Conservation (phyloP, 495 filamentous ascomycete species). For the Penicillium pancosmium region DNA sequence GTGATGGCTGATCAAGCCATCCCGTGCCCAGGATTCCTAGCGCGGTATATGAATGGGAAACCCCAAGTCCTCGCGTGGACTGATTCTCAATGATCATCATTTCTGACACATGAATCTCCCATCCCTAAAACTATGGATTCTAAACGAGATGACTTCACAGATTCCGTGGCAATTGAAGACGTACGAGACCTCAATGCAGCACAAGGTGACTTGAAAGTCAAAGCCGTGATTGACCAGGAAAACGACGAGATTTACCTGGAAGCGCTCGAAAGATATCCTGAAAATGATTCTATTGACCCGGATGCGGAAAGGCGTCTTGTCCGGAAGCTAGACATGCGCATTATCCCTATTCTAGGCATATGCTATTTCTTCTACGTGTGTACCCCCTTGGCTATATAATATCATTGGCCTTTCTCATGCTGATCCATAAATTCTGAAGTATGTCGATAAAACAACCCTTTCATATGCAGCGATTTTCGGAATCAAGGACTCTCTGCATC, state of each 20-base stretch:
- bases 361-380: constrained; percentile 54
- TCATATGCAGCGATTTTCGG: constrained; percentile 61
- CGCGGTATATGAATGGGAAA: too few species aligned
- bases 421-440: background rate
- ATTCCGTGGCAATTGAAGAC: background rate
- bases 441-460: constrained; percentile 56
- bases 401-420: background rate
- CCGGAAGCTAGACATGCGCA: constrained; percentile 49
- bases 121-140: background rate
- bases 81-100: too few species aligned
- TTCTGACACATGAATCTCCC: background rate
- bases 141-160: background rate
- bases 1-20: too few species aligned
- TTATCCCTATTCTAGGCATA: constrained; percentile 44
- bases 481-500: constrained; percentile 47
- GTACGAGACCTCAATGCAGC: background rate
- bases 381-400: background rate
- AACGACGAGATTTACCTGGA: background rate
- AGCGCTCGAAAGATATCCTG: background rate
- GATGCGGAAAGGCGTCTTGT: constrained; percentile 46
- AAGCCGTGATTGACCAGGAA: background rate
- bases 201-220: background rate
- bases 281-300: constrained; percentile 27
- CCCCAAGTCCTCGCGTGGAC: too few species aligned
- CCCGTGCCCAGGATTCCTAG: too few species aligned